Percentiles rank a stretch among this genome's conserved stretches.
phyloP scores from a whole-genome alignment of 495 filamentous ascomycete genomes.

The Hamigera avellanea region DNA sequence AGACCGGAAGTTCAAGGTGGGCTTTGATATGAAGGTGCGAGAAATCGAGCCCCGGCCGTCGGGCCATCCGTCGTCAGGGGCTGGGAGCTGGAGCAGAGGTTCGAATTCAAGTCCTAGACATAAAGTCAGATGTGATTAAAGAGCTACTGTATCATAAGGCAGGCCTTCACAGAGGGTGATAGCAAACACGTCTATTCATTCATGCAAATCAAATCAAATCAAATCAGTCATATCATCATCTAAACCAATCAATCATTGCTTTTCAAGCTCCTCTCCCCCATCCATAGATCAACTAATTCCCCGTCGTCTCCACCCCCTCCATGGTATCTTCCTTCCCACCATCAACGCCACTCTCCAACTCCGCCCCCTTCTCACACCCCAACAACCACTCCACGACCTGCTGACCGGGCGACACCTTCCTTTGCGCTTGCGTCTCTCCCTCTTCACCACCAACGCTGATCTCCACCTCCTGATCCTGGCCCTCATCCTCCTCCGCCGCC shows the following conservation, averaged over 20 bases:
- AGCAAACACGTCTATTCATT: no score
- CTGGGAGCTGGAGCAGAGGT: not conserved
- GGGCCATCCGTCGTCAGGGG: not conserved
- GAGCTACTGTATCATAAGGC: no score
- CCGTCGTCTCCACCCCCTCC: not conserved
- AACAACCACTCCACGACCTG: slow-evolving; percentile 38
- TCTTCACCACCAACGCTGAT: slow-evolving; percentile 18
- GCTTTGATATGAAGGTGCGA: slow-evolving; percentile 67
- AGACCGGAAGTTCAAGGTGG: slow-evolving; percentile 69
- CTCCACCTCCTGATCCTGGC: slow-evolving; percentile 11
- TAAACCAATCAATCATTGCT: not conserved
- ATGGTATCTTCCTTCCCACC: not conserved
- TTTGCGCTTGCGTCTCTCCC: slow-evolving; percentile 8
- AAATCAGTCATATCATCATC: slow-evolving; percentile 1
- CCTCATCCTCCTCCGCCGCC: slow-evolving; percentile 10
- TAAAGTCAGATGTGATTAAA: slow-evolving; percentile 1
- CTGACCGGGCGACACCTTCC: slow-evolving; percentile 2
- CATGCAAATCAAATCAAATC: slow-evolving; percentile 1
- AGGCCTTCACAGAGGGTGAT: no score
- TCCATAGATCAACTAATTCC: not conserved
- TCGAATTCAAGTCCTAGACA: not conserved
- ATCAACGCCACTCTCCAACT: slow-evolving; percentile 20
- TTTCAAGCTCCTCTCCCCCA: not conserved
- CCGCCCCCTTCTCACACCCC: slow-evolving; percentile 26
- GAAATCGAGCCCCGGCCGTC: slow-evolving; percentile 22